These are phyloP conservation scores for Naegleria lovaniensis DNA, from an alignment of 208 protist species.

Conservation along the genomic window DNA sequence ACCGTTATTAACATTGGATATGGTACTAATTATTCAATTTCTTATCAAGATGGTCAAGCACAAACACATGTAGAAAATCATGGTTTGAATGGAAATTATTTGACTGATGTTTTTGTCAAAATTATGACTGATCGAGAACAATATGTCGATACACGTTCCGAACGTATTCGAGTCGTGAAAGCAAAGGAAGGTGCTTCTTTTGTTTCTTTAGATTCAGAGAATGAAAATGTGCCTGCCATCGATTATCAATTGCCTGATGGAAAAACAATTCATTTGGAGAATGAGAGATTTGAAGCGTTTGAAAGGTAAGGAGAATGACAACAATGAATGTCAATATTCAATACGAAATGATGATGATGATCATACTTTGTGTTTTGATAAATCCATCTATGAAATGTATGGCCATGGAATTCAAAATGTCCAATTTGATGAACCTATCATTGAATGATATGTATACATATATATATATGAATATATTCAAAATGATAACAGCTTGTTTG, in stretches of 20 bases:
- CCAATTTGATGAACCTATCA: background rate
- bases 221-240: background rate
- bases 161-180: background rate
- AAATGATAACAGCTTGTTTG: background rate
- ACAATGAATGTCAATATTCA: too few species aligned
- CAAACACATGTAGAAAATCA: background rate
- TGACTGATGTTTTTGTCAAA: background rate
- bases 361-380: too few species aligned
- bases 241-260: constrained; percentile 8
- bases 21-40: constrained; percentile 1
- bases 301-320: background rate
- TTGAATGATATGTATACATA: too few species aligned
- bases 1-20: background rate
- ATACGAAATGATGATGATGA: too few species aligned
- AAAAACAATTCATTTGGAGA: background rate
- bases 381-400: too few species aligned
- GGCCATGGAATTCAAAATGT: too few species aligned
- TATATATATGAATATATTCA: too few species aligned
- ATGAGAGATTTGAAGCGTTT: background rate
- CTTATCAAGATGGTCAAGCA: background rate
- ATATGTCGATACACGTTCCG: background rate
- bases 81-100: background rate
- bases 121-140: background rate
- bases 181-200: background rate
- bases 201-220: background rate